phyloP scores from a whole-genome alignment of 2,329 filamentous ascomycete genomes.

The Magnaporthiopsis incrustans region DNA sequence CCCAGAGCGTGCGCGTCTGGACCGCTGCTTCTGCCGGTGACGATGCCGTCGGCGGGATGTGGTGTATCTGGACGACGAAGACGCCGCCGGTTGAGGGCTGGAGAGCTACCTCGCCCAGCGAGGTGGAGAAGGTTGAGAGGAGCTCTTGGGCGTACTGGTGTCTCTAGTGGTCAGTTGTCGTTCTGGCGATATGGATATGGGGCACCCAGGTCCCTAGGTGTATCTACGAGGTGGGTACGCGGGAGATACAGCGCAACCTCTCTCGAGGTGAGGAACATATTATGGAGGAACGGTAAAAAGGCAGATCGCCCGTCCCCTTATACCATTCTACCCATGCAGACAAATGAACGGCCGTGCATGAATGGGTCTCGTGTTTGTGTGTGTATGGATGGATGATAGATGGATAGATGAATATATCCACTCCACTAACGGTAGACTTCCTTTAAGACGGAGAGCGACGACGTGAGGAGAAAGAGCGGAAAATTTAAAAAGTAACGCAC shows the following conservation, averaged over 20 bases:
- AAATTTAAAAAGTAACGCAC: not conserved
- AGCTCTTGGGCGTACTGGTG: slow-evolving; percentile 85
- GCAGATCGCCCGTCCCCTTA: not conserved
- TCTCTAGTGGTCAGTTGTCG: not conserved
- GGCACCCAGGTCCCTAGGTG: too few species aligned
- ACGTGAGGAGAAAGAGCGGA: not conserved
- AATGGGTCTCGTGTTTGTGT: not conserved
- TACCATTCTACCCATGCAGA: too few species aligned
- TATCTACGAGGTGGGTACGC: not conserved
- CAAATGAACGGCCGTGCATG: too few species aligned
- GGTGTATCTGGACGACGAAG: slow-evolving; percentile 63
- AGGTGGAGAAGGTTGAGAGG: slow-evolving; percentile 80
- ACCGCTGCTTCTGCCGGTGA: slow-evolving; percentile 15
- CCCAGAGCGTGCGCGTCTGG: slow-evolving; percentile 64
- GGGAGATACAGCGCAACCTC: too few species aligned
- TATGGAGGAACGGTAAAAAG: too few species aligned
- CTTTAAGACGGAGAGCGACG: slow-evolving; percentile 4
- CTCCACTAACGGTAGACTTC: not conserved
- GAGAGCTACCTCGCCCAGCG: slow-evolving; percentile 79
- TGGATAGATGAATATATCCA: not conserved
- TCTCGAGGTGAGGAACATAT: too few species aligned
- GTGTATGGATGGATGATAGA: not conserved
- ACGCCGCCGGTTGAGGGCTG: slow-evolving; percentile 78
- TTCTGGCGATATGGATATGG: not conserved
- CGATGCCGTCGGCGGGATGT: slow-evolving; percentile 9